Evolutionary conservation across 2,329 filamentous ascomycete genomes (phyloP).

Genomic region (Cordyceps sp.): DNA sequence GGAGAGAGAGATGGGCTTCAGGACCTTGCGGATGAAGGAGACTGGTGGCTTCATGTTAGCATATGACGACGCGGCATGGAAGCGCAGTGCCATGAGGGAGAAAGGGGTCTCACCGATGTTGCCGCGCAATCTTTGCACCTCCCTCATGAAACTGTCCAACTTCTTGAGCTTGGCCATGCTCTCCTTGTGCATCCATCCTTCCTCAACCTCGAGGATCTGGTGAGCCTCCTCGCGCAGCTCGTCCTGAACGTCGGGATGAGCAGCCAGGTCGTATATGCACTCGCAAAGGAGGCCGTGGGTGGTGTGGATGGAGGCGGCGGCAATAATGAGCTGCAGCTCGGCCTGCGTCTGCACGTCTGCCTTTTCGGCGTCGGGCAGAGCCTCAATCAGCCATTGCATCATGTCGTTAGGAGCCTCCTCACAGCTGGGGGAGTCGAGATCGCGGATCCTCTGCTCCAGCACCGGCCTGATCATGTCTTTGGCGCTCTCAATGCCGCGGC

Average conservation of each 20-base stretch:
- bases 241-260: constrained; percentile 27
- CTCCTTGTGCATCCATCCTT: constrained; percentile 23
- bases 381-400: constrained; percentile 27
- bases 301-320: constrained; percentile 27
- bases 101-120: constrained; percentile 20
- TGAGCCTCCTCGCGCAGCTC: constrained; percentile 31
- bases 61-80: neutral
- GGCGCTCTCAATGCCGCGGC: constrained; percentile 23
- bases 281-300: constrained; percentile 28
- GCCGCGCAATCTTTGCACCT: constrained; percentile 21
- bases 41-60: constrained; percentile 10
- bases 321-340: constrained; percentile 25
- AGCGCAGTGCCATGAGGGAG: neutral
- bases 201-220: constrained; percentile 21
- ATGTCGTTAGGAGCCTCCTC: constrained; percentile 22
- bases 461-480: constrained; percentile 26
- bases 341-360: constrained; percentile 20
- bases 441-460: constrained; percentile 26
- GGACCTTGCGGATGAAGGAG: constrained; percentile 27
- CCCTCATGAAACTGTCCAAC: constrained; percentile 32
- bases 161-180: constrained; percentile 26
- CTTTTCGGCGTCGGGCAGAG: constrained; percentile 20
- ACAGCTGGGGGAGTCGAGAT: constrained; percentile 19
- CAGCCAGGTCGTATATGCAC: constrained; percentile 31
- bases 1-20: constrained; percentile 26